Base-by-base conservation (phyloP, 495 filamentous ascomycete species). In the Collariella sp. region DNA sequence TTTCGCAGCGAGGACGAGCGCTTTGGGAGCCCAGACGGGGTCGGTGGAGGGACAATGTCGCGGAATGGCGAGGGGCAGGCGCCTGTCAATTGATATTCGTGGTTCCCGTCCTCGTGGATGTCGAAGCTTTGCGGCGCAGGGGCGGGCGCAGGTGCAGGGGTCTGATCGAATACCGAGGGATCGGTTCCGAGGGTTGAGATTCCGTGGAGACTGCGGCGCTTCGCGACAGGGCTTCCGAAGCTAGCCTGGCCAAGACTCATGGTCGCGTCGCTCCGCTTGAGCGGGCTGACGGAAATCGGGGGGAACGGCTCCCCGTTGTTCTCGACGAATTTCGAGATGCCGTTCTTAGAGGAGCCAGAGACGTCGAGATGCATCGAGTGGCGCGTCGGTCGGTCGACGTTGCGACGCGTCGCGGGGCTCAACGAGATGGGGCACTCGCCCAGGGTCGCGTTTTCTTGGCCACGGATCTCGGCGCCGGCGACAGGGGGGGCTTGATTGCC, bases 261-360 rank as follows among this genome's bases (percentile, higher is more conserved):
- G 13, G 85, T 84, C 6, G 86, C 85, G 68, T 98, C 93, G 61
- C 83, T 94, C 45, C 94, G 82, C 72, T 97, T 97, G 41, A 98
- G 71, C 0, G 93, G 93, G 65, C 91, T 96, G 26, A 85, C 83
- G 43, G 85, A 82, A 18, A 77, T 68, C 15, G 83, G 72, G 31
- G 77, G 71, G 12, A 72, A 49, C 1, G 68, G 34, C 10, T 72
- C 70, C 48, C 38, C 66, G 16, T 58, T 66, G 5, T 55, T 57
- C 31, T 76, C 75, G 22, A 71, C 55, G 38, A 78, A 66, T 59
- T 72, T 73, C n/a, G 74, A 64, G 50, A 79, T 43, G 53, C 69
- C 50, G 59, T 72, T 55, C 65, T 78, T 64, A 49, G 79, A 67
- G 55, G 79, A 67, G 48, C 73, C 72, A 50, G 72, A 61, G 59